Evolutionary conservation across 495 filamentous ascomycete genomes (phyloP), one percentile per base, ranked within the genome.

Genomic region (Wilcoxina mikolae): DNA sequence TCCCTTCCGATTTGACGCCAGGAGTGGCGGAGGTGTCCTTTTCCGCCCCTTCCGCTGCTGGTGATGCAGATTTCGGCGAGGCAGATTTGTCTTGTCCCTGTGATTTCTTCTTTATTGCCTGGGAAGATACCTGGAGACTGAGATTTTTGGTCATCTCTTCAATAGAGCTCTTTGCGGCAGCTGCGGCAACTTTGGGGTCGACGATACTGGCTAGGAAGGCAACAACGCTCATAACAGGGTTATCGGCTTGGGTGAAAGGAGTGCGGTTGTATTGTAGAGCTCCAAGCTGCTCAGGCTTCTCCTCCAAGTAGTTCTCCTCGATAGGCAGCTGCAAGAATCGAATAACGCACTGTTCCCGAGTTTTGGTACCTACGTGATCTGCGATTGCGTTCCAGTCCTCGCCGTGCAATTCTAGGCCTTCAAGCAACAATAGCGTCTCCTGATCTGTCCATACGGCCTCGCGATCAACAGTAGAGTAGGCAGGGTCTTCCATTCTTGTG

Each of bases 341-440:
- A 61, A 95, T 72, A 24, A 95, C 87, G 68, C 91, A 98, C 71
- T 98, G 87, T 70, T 98, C 91, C 33, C 85, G 76, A n/a, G 87
- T 94, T 42, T 88, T 78, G 2, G 85, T 88, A 28, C 84, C 84
- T 25, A 98, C 91, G 61, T 94, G 83, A 55, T 87, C 87, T 0
- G 91, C 78, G 54, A 98, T 87, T 59, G 83, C 78, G 51, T 85
- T 83, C 91, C 91, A 98, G 69, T 95, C 83, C 27, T 98, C 93
- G 58, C 95, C 88, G 59, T 83, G 89, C 58, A 81, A 74, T 72
- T 98, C 91, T 51, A 98, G 68, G 10, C 78, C 91, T 68, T 98
- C 91, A 2, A 98, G 75, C 11, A 98, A 74, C 27, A 85, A 72
- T 10, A 95, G 76, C 5, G 83, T 77, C 66, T 98, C 91, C 12